Evolutionary conservation across 495 filamentous ascomycete genomes (phyloP), one percentile per base, ranked within the genome.

Genomic region (Trichoderma asperelloides): DNA sequence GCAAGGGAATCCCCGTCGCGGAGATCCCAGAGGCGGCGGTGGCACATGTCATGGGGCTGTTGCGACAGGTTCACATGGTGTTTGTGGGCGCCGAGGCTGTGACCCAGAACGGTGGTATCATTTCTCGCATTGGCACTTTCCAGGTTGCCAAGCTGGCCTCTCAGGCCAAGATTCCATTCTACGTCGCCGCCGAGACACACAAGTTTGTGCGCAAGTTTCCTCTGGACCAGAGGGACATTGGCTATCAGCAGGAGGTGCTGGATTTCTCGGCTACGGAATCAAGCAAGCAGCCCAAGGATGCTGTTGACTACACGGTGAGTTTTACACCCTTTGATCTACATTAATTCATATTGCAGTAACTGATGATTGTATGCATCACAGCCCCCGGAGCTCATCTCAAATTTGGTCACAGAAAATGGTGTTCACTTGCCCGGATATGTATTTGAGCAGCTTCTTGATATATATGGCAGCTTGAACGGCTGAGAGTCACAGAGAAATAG

Each of bases 61-160:
- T 80, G 81, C 72, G 82, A 81, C 65, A 84, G 62, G 89, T 96
- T 12, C 85, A 89, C 71, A 84, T 93, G 71, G 88, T 94, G 0
- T 87, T 98, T 63, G 91, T 96, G 16, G 95, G 95, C 63, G 91
- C 93, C n/a, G 95, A 98, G 71, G 92, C 90, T 62, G 91, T 97
- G 23, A 91, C 95, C 49, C 91, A 96, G 71, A 96, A 97, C 75
- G 95, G 95, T 21, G 93, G 94, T 30, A 88, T 97, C 66, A 91
- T 98, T 68, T 92, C 87, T 49, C 80, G 93, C 62, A 84, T 98
- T 82, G 95, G 95, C 27, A 97, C 95, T 7, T 92, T 90, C 69
- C 95, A 97, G 78, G 87, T 98, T 64, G 93, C 91, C 0, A 77
- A 91, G 62, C 80, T 97, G 62, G 91, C 92, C 51, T 92, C 91